Conservation (phyloP, 2,329 filamentous ascomycete genomes). For the Hypoxylon sp. region DNA sequence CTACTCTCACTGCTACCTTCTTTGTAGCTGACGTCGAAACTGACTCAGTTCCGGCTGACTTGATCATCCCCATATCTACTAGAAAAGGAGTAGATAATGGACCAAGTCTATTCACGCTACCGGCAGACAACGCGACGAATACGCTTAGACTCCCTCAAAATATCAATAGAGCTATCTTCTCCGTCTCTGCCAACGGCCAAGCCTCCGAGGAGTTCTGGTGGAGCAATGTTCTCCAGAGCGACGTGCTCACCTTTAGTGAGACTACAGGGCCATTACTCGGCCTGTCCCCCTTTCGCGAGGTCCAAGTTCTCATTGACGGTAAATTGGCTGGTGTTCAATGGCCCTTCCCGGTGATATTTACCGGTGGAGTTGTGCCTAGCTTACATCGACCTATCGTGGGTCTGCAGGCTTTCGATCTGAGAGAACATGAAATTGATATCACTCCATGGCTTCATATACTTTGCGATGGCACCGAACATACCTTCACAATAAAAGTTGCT, state of each 20-base stretch:
- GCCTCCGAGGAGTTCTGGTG: slow-evolving; percentile 86
- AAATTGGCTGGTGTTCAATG: slow-evolving; percentile 73
- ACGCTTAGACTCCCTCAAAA: slow-evolving; percentile 73
- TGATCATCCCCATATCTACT: slow-evolving; percentile 76
- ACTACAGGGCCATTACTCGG: slow-evolving; percentile 72
- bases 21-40: slow-evolving; percentile 61
- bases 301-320: slow-evolving; percentile 75
- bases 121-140: slow-evolving; percentile 71
- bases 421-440: slow-evolving; percentile 77
- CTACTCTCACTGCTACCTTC: slow-evolving; percentile 73
- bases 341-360: slow-evolving; percentile 79
- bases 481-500: slow-evolving; percentile 71
- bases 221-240: slow-evolving; percentile 77
- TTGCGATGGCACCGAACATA: slow-evolving; percentile 68
- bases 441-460: slow-evolving; percentile 73
- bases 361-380: slow-evolving; percentile 75
- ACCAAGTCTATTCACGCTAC: slow-evolving; percentile 76
- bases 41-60: slow-evolving; percentile 67
- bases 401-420: slow-evolving; percentile 76
- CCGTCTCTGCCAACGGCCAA: slow-evolving; percentile 82
- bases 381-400: slow-evolving; percentile 78
- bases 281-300: slow-evolving; percentile 77
- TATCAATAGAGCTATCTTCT: slow-evolving; percentile 76
- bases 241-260: slow-evolving; percentile 69
- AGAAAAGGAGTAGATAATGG: slow-evolving; percentile 62